Conservation (phyloP, 208 protist species). For the Leptomonas pyrrhocoris region DNA sequence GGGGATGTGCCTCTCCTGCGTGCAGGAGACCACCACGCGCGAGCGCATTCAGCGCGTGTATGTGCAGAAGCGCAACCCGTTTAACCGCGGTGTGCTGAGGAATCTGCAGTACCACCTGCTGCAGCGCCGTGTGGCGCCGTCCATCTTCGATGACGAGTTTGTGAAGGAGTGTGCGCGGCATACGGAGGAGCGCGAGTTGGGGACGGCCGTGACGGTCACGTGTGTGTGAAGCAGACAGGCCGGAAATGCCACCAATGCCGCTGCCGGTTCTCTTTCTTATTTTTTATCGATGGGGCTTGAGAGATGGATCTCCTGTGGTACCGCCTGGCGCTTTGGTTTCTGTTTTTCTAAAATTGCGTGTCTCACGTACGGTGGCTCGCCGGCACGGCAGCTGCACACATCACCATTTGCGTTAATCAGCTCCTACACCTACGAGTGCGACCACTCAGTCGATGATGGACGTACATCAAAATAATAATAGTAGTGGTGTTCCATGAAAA, state of each 20-base stretch:
- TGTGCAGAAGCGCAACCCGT: slow-evolving; percentile 69
- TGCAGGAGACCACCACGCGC: slow-evolving; percentile 58
- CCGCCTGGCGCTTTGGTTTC: too few relatives aligned
- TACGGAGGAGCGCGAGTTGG: slow-evolving; percentile 42
- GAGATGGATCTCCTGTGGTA: too few relatives aligned
- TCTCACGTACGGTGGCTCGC: too few relatives aligned
- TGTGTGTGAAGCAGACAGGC: slow-evolving; percentile 19
- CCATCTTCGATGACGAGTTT: slow-evolving; percentile 78
- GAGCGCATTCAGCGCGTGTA: slow-evolving; percentile 81
- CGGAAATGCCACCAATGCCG: neutral
- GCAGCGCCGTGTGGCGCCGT: slow-evolving; percentile 37
- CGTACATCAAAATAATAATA: too few relatives aligned
- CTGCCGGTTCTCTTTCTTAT: too few relatives aligned
- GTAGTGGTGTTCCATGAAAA: too few relatives aligned
- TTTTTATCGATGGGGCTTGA: too few relatives aligned
- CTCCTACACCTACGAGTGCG: too few relatives aligned
- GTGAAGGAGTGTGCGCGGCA: slow-evolving; percentile 54
- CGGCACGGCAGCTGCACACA: too few relatives aligned
- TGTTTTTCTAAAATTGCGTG: too few relatives aligned
- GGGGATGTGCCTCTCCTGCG: slow-evolving; percentile 42
- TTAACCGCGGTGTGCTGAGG: slow-evolving; percentile 46
- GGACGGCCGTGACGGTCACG: slow-evolving; percentile 36
- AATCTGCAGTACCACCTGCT: slow-evolving; percentile 65
- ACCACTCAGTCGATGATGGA: too few relatives aligned
- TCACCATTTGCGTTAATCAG: too few relatives aligned